A percentile compares a stretch with the other conserved stretches of the same genome.
These are phyloP conservation scores for Sophora flavescens DNA, from an alignment of 306 rosid species.

Conservation along the genomic window DNA sequence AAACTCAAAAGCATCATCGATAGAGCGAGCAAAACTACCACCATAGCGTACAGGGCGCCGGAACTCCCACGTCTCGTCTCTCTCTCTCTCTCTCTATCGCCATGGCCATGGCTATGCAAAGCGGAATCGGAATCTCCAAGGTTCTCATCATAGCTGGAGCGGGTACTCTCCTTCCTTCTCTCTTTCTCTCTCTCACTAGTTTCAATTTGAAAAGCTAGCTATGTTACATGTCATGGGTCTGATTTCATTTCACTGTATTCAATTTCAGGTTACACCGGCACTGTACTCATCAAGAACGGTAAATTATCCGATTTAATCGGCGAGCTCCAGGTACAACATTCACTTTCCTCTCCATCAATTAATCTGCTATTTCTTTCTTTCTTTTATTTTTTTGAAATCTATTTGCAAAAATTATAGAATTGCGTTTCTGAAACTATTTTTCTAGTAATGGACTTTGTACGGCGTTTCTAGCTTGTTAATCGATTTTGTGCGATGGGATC, in stretches of 20 bases:
- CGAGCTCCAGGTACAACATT: constrained; percentile 73
- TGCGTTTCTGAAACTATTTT: neutral
- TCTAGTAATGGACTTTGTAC: neutral
- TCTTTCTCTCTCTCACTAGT: neutral
- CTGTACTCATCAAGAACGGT: constrained; percentile 72
- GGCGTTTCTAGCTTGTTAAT: too few relatives aligned
- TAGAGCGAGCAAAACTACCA: neutral
- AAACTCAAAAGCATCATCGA: neutral
- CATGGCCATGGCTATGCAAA: constrained; percentile 81
- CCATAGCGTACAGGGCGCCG: neutral
- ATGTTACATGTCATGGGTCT: neutral
- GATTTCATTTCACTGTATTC: constrained; percentile 40
- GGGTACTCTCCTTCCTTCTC: constrained; percentile 47
- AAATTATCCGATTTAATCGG: constrained; percentile 79
- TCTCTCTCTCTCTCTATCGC: neutral
- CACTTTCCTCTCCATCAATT: neutral
- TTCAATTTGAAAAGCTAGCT: neutral
- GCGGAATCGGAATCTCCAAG: constrained; percentile 72
- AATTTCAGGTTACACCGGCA: constrained; percentile 76
- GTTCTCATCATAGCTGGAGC: constrained; percentile 75
- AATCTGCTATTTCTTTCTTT: neutral
- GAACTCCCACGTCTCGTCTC: neutral
- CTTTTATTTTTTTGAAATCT: neutral
- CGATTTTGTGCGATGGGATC: too few relatives aligned
- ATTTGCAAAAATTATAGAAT: neutral